phyloP scores from a whole-genome alignment of 1,284 basidiomycete species.

The Puccinia hordei region DNA sequence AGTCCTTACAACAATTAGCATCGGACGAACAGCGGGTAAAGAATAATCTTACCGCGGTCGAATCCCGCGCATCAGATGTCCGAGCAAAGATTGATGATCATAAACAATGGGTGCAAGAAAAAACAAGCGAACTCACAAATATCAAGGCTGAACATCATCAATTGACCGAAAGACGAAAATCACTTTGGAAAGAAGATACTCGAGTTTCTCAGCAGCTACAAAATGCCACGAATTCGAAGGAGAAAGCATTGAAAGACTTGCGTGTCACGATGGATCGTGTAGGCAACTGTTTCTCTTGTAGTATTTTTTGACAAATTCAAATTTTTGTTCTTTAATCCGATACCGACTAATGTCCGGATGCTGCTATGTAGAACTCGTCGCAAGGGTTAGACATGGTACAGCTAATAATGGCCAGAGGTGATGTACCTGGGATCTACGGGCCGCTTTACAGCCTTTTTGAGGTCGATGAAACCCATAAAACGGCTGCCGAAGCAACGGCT shows the following conservation, averaged over 20 bases:
- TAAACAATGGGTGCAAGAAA: slow-evolving; percentile 37
- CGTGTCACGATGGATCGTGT: slow-evolving; percentile 95
- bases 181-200: slow-evolving; percentile 91
- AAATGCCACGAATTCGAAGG: slow-evolving; percentile 77
- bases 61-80: slow-evolving; percentile 7
- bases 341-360: background rate
- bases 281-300: slow-evolving; percentile 53
- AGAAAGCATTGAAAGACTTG: slow-evolving; percentile 75
- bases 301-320: background rate
- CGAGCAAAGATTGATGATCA: slow-evolving; percentile 31
- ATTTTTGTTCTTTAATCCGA: background rate
- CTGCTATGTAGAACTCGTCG: slow-evolving; percentile 70
- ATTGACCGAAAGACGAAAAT: slow-evolving; percentile 60
- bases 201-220: slow-evolving; percentile 76
- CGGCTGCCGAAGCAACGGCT: slow-evolving; percentile 88
- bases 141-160: slow-evolving; percentile 21
- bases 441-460: slow-evolving; percentile 92
- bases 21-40: slow-evolving; percentile 37
- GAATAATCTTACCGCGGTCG: background rate
- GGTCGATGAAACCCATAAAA: slow-evolving; percentile 88
- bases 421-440: slow-evolving; percentile 78
- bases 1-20: slow-evolving; percentile 33
- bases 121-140: slow-evolving; percentile 20
- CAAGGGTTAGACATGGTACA: slow-evolving; percentile 81
- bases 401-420: slow-evolving; percentile 73